phyloP scores from a whole-genome alignment of 176 grass and related monocot species.

The Musa beccarii region DNA sequence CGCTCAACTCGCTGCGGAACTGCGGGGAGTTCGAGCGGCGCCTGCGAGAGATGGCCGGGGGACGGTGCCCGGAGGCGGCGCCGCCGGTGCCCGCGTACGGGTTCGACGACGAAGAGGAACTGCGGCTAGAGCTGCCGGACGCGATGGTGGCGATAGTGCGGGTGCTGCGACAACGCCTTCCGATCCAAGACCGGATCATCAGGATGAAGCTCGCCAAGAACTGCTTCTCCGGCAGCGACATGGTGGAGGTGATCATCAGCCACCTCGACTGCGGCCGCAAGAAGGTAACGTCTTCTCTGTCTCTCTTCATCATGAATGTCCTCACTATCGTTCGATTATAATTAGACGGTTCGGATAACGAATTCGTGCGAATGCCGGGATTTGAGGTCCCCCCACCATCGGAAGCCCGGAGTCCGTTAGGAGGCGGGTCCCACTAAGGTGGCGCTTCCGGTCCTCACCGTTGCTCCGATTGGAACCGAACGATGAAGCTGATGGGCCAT shows the following conservation, averaged over 20 bases:
- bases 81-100: constrained; percentile 64
- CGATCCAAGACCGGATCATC: constrained; percentile 85
- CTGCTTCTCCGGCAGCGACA: constrained; percentile 80
- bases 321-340: not conserved
- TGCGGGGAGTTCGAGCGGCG: constrained; percentile 71
- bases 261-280: constrained; percentile 63
- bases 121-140: constrained; percentile 30
- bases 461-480: no score
- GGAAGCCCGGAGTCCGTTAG: not conserved
- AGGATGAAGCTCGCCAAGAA: constrained; percentile 90
- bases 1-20: constrained; percentile 85
- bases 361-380: not conserved
- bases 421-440: not conserved
- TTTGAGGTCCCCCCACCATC: no score
- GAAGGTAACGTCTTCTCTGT: constrained; percentile 37
- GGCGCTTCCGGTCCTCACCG: no score
- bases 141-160: constrained; percentile 39
- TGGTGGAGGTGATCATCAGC: constrained; percentile 72
- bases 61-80: constrained; percentile 54
- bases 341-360: not conserved
- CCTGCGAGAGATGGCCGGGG: constrained; percentile 44
- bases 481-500: no score
- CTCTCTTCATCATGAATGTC: not conserved
- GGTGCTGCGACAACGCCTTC: constrained; percentile 58
- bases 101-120: constrained; percentile 45